Evolutionary conservation across 2,329 filamentous ascomycete genomes (phyloP), one percentile per base, ranked within the genome.

Genomic region (Periconia digitata): DNA sequence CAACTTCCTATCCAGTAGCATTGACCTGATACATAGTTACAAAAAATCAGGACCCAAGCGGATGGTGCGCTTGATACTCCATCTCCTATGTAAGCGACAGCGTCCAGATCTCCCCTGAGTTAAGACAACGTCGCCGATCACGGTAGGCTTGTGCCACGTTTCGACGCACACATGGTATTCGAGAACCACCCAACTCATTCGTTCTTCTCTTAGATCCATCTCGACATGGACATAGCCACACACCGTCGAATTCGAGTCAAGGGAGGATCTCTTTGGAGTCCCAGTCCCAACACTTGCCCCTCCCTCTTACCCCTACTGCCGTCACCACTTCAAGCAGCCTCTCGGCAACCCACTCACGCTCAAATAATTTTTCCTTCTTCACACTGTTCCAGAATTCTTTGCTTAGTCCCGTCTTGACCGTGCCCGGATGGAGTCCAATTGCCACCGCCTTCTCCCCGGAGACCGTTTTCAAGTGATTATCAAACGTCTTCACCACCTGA

Each of bases 341-440:
- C 72, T 82, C 81, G 0, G 82, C 88, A 17, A 86, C 84, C 62
- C 80, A 85, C 51, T 85, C 84, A 1, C 83, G 77, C 50, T 78
- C 82, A 57, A 92, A 85, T 56, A 94, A 72, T 69, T 85, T 84
- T 56, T 80, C 76, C 39, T 76, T 71, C 60, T 76, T 76, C 36
- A 87, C 84, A 35, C 77, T 82, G 0, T 64, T 75, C 89, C 88
- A 92, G 64, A 89, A 94, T 37, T 84, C 84, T 60, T 76, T 79
- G 54, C 85, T 90, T 52, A 95, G 72, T 8, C 80, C 85, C 43
- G 89, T 94, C 74, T 80, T 85, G 41, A 94, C 89, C 1, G 89
- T 94, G 2, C 90, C 89, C 1, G 90, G 90, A 70, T 94, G 90
- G 62, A 94, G 79, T 8, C 80, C 81, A 10, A 95, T 73, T 1